Percentiles rank a stretch among this genome's conserved stretches.
Evolutionary conservation across 345 rosid species (phyloP).

Genomic region (Eutrema japonicum): DNA sequence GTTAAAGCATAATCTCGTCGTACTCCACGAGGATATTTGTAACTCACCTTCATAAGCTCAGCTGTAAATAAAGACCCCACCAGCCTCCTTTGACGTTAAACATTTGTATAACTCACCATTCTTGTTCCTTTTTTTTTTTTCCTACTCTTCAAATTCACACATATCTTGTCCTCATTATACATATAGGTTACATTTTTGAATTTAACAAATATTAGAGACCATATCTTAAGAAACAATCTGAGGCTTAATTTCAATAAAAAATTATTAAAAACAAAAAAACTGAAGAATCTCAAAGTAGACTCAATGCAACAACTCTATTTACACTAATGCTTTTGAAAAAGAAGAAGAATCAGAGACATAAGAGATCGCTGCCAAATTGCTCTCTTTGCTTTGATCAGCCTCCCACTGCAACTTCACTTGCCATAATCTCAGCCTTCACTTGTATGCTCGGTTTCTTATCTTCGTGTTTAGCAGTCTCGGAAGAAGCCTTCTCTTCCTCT

Average conservation of each 20-base stretch:
- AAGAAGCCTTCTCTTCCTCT: slow-evolving; percentile 45
- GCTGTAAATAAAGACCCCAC: slow-evolving; percentile 8
- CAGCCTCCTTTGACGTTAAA: not conserved
- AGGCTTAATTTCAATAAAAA: slow-evolving; percentile 18
- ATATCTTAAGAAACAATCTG: slow-evolving; percentile 37
- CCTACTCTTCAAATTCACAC: slow-evolving; percentile 28
- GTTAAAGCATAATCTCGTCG: not conserved
- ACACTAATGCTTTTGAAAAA: slow-evolving; percentile 26
- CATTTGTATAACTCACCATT: slow-evolving; percentile 15
- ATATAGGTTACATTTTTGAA: not conserved
- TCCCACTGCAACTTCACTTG: slow-evolving; percentile 65
- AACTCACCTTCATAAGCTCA: not conserved
- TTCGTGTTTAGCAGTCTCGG: slow-evolving; percentile 25
- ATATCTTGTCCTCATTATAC: slow-evolving; percentile 9
- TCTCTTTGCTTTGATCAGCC: slow-evolving; percentile 47
- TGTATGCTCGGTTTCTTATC: slow-evolving; percentile 46
- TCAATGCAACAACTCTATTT: slow-evolving; percentile 32
- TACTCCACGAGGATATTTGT: slow-evolving; percentile 8
- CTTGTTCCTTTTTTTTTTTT: too few relatives aligned
- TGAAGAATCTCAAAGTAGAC: slow-evolving; percentile 32
- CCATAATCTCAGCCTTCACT: slow-evolving; percentile 58
- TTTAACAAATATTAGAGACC: slow-evolving; percentile 22
- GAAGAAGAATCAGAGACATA: slow-evolving; percentile 4
- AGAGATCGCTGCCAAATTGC: slow-evolving; percentile 18
- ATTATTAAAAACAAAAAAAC: not conserved